Conservation (phyloP, 441 rosid species). For the Jatropha multifida region DNA sequence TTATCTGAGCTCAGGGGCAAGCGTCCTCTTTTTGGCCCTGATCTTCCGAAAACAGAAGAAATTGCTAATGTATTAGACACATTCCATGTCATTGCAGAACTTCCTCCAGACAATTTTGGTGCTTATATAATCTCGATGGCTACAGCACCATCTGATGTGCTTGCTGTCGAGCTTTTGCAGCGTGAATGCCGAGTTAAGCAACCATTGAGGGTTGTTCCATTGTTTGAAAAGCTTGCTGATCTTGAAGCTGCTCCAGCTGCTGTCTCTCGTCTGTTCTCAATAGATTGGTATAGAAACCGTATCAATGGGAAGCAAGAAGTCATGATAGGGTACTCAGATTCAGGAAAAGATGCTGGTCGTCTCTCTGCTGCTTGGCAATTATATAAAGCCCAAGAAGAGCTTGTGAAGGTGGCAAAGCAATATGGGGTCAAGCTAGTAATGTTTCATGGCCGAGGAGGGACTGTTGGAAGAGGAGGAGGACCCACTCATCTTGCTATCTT, state of each 20-base stretch:
- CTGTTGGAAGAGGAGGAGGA: slow-evolving; percentile 94
- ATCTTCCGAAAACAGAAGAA: slow-evolving; percentile 92
- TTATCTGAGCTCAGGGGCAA: slow-evolving; percentile 84
- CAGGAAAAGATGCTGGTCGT: slow-evolving; percentile 96
- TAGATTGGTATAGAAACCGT: slow-evolving; percentile 83
- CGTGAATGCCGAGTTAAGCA: slow-evolving; percentile 84
- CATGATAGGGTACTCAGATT: slow-evolving; percentile 97
- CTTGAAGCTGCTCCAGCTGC: slow-evolving; percentile 95
- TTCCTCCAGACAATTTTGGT: slow-evolving; percentile 83
- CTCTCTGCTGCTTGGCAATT: slow-evolving; percentile 93
- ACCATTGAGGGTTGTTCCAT: slow-evolving; percentile 92
- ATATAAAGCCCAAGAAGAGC: slow-evolving; percentile 95
- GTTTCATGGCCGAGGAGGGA: slow-evolving; percentile 99
- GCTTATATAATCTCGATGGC: slow-evolving; percentile 99
- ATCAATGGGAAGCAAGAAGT: slow-evolving; percentile 93
- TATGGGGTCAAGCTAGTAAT: slow-evolving; percentile 86
- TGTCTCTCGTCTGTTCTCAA: slow-evolving; percentile 76
- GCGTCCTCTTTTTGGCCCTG: slow-evolving; percentile 88
- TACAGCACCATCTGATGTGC: slow-evolving; percentile 88
- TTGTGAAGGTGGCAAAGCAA: slow-evolving; percentile 78
- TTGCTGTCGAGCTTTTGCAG: slow-evolving; percentile 93
- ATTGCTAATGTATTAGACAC: slow-evolving; percentile 89
- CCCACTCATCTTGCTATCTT: slow-evolving; percentile 97
- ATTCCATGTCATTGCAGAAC: slow-evolving; percentile 79
- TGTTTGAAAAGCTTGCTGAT: slow-evolving; percentile 95